Evolutionary conservation across 1,284 basidiomycete genomes (phyloP).

Genomic region (Papiliotrema nemorosa): DNA sequence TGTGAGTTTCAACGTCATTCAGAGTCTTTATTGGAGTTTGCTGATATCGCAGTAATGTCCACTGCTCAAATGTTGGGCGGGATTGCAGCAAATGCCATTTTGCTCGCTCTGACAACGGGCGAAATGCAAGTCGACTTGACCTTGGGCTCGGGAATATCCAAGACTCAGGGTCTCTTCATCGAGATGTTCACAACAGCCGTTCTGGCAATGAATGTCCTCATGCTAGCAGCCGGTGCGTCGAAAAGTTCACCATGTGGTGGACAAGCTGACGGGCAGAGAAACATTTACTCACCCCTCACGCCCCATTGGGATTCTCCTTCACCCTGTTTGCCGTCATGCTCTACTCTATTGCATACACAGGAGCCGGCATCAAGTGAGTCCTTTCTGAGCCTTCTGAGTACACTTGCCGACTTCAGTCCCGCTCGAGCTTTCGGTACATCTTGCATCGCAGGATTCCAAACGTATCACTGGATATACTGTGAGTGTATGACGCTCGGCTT

Average conservation of each 20-base stretch:
- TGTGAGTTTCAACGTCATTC: constrained; percentile 9
- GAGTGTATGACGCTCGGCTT: not conserved
- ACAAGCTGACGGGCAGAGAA: constrained; percentile 35
- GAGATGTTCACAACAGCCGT: constrained; percentile 65
- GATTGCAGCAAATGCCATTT: constrained; percentile 52
- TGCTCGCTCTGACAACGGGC: constrained; percentile 60
- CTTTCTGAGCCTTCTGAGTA: too few relatives aligned
- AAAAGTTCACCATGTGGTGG: not conserved
- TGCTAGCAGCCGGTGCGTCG: constrained; percentile 55
- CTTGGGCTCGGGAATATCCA: constrained; percentile 9
- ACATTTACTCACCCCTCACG: constrained; percentile 64
- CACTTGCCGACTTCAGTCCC: constrained; percentile 54
- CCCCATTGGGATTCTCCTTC: constrained; percentile 67
- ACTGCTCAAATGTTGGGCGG: constrained; percentile 54
- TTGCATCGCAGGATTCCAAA: constrained; percentile 59
- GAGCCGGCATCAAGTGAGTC: constrained; percentile 32
- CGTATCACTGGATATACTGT: constrained; percentile 59
- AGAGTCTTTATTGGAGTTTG: not conserved
- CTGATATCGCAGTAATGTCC: constrained; percentile 51
- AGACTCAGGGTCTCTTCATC: constrained; percentile 58
- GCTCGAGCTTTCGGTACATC: constrained; percentile 71
- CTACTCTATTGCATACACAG: constrained; percentile 47
- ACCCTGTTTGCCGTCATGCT: constrained; percentile 64
- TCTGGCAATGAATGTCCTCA: constrained; percentile 49
- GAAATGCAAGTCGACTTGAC: constrained; percentile 57